Conservation (phyloP, 2,329 filamentous ascomycete genomes). For the Leptographium flavum region DNA sequence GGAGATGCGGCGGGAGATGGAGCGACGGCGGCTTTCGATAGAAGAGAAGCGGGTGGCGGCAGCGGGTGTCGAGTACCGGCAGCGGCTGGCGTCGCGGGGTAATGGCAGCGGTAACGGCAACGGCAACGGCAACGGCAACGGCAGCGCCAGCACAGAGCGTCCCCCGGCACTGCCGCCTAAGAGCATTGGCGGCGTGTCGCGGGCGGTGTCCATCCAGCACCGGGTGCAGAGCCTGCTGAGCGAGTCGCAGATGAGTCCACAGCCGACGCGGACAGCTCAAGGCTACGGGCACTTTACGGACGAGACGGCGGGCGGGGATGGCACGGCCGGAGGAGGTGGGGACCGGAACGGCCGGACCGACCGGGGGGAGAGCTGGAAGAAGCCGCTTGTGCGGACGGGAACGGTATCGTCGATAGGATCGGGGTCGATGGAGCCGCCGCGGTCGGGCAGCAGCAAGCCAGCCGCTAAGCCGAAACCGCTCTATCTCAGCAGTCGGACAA, state of each 20-base stretch:
- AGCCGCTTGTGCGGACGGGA: slow-evolving; percentile 3
- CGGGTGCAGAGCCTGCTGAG: slow-evolving; percentile 75
- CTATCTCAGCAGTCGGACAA: slow-evolving; percentile 34
- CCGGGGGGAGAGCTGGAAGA: slow-evolving; percentile 5
- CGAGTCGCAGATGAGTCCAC: slow-evolving; percentile 50
- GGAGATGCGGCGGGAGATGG: slow-evolving; percentile 80
- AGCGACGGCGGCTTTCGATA: slow-evolving; percentile 64
- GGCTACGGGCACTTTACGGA: slow-evolving; percentile 78
- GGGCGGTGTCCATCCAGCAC: slow-evolving; percentile 78
- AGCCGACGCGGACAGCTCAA: slow-evolving; percentile 57
- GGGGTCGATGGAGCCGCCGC: background rate
- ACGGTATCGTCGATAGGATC: background rate
- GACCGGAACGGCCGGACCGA: too few relatives aligned
- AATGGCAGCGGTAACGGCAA: background rate
- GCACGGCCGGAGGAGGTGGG: background rate
- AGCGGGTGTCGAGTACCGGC: slow-evolving; percentile 77
- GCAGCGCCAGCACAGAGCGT: slow-evolving; percentile 14
- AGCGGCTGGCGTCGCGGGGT: slow-evolving; percentile 51
- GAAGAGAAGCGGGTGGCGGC: slow-evolving; percentile 84
- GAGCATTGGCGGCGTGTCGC: slow-evolving; percentile 42
- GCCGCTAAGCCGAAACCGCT: slow-evolving; percentile 46
- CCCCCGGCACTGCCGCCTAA: slow-evolving; percentile 32
- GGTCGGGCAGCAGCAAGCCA: slow-evolving; percentile 22
- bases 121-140: slow-evolving; percentile 20
- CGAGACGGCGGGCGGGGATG: slow-evolving; percentile 10